Conservation (phyloP, 495 filamentous ascomycete species). For the Penicillium maclennaniae region DNA sequence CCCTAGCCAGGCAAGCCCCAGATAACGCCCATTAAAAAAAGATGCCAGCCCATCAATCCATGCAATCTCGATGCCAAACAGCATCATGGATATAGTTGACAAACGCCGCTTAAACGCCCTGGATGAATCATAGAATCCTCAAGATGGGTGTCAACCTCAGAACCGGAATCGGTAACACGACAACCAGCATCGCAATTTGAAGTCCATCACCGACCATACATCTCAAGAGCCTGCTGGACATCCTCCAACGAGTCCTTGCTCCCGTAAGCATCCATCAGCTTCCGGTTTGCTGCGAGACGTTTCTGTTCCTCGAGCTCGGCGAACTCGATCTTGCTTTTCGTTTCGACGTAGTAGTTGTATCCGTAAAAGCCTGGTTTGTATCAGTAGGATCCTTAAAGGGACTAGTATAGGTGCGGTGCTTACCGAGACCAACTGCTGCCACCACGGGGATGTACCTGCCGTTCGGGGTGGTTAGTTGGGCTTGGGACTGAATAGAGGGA, state of each 20-base stretch:
- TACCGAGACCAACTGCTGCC: constrained; percentile 32
- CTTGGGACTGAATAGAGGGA: background rate
- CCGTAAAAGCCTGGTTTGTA: constrained; percentile 33
- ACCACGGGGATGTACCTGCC: constrained; percentile 33
- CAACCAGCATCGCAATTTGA: constrained; percentile 2
- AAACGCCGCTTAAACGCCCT: background rate
- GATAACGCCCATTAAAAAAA: background rate
- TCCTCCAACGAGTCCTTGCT: constrained; percentile 53
- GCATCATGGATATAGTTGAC: no score
- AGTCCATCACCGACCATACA: constrained; percentile 27
- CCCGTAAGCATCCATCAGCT: constrained; percentile 56
- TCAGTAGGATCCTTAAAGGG: constrained; percentile 21
- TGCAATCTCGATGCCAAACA: background rate
- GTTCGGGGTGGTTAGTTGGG: background rate
- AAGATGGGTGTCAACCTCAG: no score
- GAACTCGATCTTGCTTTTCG: constrained; percentile 11
- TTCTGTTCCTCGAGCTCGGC: constrained; percentile 28
- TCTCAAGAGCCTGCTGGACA: constrained; percentile 54
- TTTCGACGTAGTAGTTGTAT: constrained; percentile 27
- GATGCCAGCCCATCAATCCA: background rate
- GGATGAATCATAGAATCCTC: background rate
- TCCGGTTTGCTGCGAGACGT: constrained; percentile 31
- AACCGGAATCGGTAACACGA: background rate
- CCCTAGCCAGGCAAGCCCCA: background rate
- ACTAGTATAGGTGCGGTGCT: background rate